A percentile compares a stretch with the other conserved stretches of the same genome.
These are phyloP conservation scores for Uronychia setigera DNA, from an alignment of 73 alveolate species.

Conservation along the genomic window DNA sequence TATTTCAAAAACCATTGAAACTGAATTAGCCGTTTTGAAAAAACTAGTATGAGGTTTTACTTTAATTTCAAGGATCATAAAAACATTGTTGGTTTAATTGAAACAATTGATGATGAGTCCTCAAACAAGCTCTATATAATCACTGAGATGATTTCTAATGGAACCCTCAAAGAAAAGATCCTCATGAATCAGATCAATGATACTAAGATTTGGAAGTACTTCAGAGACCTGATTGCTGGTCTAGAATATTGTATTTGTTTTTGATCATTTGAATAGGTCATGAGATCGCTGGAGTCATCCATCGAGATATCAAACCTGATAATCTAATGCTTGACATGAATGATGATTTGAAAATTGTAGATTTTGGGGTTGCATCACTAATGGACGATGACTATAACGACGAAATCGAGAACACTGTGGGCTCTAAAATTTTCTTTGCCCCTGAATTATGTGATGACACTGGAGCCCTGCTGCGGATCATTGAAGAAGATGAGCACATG, in stretches of 20 bases:
- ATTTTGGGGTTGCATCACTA: constrained; percentile 78
- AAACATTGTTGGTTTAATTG: constrained; percentile 71
- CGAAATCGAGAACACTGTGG: constrained; percentile 34
- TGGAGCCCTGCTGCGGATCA: background rate
- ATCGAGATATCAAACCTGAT: constrained; percentile 93
- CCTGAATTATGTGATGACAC: constrained; percentile 56
- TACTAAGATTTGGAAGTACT: constrained; percentile 44
- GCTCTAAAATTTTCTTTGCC: constrained; percentile 53
- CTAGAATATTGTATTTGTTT: constrained; percentile 41
- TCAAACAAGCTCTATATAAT: constrained; percentile 75
- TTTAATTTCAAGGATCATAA: constrained; percentile 48
- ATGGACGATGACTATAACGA: constrained; percentile 43
- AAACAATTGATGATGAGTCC: constrained; percentile 77
- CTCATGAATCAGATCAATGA: constrained; percentile 7
- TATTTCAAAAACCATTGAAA: constrained; percentile 32
- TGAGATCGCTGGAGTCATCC: constrained; percentile 77
- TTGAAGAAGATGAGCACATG: constrained; percentile 4
- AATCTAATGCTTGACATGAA: constrained; percentile 73
- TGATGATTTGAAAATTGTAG: constrained; percentile 69
- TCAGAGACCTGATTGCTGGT: constrained; percentile 54
- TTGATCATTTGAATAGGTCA: constrained; percentile 13
- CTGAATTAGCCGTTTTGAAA: constrained; percentile 79
- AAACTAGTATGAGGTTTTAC: constrained; percentile 63
- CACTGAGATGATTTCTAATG: constrained; percentile 71
- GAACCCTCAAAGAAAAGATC: constrained; percentile 46